Percentiles rank a stretch among this genome's conserved stretches.
Conservation (phyloP, 2,329 filamentous ascomycete species). For the Colletotrichum zoysiae region DNA sequence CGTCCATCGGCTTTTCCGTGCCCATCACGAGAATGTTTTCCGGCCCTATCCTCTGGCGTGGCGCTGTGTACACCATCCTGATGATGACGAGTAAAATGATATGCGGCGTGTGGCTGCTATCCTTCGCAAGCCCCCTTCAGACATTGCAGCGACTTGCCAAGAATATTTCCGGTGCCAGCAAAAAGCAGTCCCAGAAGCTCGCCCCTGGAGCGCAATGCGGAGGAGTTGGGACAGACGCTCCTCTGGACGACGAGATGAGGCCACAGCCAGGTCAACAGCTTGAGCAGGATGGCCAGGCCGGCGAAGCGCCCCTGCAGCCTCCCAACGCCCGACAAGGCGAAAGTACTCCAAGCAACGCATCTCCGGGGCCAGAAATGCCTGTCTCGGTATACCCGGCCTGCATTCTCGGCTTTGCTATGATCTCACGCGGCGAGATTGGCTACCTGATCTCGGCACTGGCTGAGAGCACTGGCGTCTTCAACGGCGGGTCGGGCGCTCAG, state of each 20-base stretch:
- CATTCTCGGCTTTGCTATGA: conserved; percentile 77
- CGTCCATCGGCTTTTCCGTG: conserved; percentile 81
- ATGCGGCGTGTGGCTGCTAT: conserved; percentile 71
- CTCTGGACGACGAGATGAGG: neutral
- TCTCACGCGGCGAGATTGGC: conserved; percentile 83
- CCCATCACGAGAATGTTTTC: conserved; percentile 79
- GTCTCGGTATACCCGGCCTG: conserved; percentile 75
- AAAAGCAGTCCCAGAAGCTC: conserved; percentile 17
- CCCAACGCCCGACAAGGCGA: conserved; percentile 39
- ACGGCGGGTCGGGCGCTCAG: conserved; percentile 23
- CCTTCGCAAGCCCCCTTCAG: conserved; percentile 47
- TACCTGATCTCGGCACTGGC: conserved; percentile 80
- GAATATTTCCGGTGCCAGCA: conserved; percentile 9
- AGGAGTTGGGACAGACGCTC: neutral
- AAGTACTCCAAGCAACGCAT: conserved; percentile 35
- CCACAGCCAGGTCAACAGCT: neutral
- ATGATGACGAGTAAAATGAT: conserved; percentile 75
- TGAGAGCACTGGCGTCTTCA: conserved; percentile 63
- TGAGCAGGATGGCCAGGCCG: neutral
- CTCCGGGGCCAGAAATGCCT: conserved; percentile 57
- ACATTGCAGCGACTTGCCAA: conserved; percentile 16
- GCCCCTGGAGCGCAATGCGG: conserved; percentile 33
- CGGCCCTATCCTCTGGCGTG: conserved; percentile 75
- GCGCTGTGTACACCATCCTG: conserved; percentile 77
- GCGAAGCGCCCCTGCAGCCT: neutral